phyloP scores from a whole-genome alignment of 495 filamentous ascomycete genomes.

The Durotheca rogersii region DNA sequence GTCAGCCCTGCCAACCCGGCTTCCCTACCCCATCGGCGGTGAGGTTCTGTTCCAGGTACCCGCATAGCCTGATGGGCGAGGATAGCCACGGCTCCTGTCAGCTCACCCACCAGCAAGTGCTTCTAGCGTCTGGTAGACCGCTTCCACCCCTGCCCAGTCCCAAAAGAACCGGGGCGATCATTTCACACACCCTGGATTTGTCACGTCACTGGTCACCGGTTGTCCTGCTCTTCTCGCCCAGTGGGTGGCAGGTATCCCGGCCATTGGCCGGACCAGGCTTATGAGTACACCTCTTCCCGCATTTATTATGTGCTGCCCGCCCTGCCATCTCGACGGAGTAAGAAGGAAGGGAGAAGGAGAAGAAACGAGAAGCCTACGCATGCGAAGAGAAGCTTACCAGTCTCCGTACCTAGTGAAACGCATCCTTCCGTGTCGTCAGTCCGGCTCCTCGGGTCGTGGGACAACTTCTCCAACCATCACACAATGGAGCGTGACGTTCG shows the following conservation, averaged over 20 bases:
- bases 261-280: too few species aligned
- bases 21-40: constrained; percentile 17
- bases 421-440: constrained; percentile 67
- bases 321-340: constrained; percentile 21
- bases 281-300: neutral
- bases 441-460: constrained; percentile 86
- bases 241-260: too few species aligned
- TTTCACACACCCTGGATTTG: constrained; percentile 21
- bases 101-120: constrained; percentile 24
- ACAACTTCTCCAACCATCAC: constrained; percentile 80
- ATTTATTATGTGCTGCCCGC: constrained; percentile 18
- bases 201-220: too few species aligned
- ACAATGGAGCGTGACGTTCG: constrained; percentile 74
- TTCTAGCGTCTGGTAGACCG: constrained; percentile 18
- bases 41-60: constrained; percentile 15
- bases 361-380: too few species aligned
- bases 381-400: constrained; percentile 33
- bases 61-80: constrained; percentile 8
- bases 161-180: constrained; percentile 26
- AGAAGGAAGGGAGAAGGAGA: too few species aligned
- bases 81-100: constrained; percentile 30
- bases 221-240: too few species aligned
- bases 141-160: constrained; percentile 20
- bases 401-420: constrained; percentile 56
- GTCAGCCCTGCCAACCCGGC: constrained; percentile 27